These are phyloP conservation scores for Fragaria ananassa DNA, from an alignment of 306 rosid species.

Conservation along the genomic window DNA sequence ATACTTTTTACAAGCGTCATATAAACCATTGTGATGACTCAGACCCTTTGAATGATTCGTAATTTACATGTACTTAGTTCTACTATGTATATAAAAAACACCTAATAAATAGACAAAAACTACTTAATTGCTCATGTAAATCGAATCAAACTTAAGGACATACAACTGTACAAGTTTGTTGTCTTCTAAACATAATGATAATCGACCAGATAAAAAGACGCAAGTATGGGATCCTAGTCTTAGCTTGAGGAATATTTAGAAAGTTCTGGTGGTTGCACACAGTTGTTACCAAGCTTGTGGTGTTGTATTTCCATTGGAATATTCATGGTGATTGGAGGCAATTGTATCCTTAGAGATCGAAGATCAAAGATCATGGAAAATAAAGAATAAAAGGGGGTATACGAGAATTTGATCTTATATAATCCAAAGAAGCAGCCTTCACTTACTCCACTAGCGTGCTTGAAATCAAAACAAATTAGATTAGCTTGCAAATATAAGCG, in stretches of 20 bases:
- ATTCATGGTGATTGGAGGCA: background rate
- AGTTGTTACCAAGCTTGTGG: background rate
- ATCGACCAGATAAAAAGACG: background rate
- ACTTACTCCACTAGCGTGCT: background rate
- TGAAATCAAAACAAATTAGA: background rate
- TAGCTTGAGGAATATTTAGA: slow-evolving; percentile 1
- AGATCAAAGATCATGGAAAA: background rate
- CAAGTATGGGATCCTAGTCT: background rate
- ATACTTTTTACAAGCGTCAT: too few relatives aligned
- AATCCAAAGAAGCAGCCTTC: background rate
- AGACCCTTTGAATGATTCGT: too few relatives aligned
- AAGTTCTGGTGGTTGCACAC: background rate
- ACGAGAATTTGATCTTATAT: background rate
- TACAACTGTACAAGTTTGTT: background rate
- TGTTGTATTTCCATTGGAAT: background rate
- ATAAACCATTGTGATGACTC: too few relatives aligned
- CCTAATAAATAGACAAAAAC: too few relatives aligned
- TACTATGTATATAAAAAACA: too few relatives aligned
- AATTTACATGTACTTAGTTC: background rate
- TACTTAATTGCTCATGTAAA: too few relatives aligned
- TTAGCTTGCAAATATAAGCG: background rate
- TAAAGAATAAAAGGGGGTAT: background rate
- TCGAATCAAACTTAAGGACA: background rate
- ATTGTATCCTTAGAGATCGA: background rate
- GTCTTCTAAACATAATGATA: background rate